Base-by-base conservation (phyloP, 192 early-diverging fungal species). In the Rhizoclosmatium globosum region DNA sequence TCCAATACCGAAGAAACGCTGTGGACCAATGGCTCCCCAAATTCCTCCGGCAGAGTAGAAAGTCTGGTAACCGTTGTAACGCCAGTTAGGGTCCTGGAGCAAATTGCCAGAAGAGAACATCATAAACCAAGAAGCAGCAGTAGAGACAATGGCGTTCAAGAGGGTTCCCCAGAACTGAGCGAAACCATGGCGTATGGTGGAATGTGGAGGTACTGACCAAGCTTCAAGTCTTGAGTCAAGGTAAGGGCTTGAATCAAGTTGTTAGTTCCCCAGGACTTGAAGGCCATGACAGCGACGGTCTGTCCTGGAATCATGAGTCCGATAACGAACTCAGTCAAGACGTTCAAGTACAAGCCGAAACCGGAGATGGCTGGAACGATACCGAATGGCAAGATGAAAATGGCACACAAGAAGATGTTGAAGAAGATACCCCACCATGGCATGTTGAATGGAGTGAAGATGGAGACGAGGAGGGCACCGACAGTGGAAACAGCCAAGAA, bases 11-110 rank as follows among this genome's bases (percentile, higher is more conserved):
- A 93, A 93, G 84, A 93, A 89, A 21, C 88, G 83, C 19, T 64
- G 73, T 13, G 94, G 92, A 43, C 91, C 92, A 71, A 95, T 92
- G 11, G 90, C 86, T n/a, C 94, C 94, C 93, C 93, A 95, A 60
- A 95, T 91, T 56, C 89, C 82, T 19, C 86, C 91, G 45, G 88
- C 91, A 59, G 86, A 88, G 85, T 87, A 90, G 75, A 94, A 95
- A 38, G 86, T 87, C 4, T 74, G 44, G 81, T 84, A 85, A 60
- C 64, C 17, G 53, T 61, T 58, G 64, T 47, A 74, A 13, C 56
- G 47, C 84, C 84, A 85, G 38, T 58, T 60, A 47, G 72, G 74
- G 3, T 81, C 39, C 57, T 74, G 60, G 6, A 81, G 47, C 1
- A 57, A 21, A 70, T 61, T 60, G 39, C 59, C 61, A 21, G 57